Conservation (phyloP, 2,329 filamentous ascomycete species). For the Amylocarpus encephaloides region DNA sequence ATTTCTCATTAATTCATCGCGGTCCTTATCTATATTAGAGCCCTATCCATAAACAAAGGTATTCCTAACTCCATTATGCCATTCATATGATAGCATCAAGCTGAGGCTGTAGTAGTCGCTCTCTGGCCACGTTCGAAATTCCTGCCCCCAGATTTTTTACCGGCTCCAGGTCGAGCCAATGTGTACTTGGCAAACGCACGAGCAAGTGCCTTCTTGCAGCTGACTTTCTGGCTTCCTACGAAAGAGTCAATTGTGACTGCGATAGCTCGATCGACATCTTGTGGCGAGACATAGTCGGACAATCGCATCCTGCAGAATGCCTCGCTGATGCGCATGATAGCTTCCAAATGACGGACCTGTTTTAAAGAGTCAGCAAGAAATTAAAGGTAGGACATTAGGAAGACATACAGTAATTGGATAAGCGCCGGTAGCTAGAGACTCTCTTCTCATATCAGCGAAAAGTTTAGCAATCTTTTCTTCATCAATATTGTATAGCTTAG, state of each 20-base stretch:
- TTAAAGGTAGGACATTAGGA: neutral
- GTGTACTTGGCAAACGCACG: constrained; percentile 96
- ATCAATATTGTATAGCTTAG: constrained; percentile 95
- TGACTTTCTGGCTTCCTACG: constrained; percentile 92
- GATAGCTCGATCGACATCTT: constrained; percentile 95
- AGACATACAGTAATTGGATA: constrained; percentile 91
- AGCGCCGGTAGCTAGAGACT: constrained; percentile 86
- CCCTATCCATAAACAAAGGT: constrained; percentile 15
- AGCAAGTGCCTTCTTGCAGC: constrained; percentile 92
- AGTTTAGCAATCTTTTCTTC: constrained; percentile 92
- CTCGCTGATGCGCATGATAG: constrained; percentile 92
- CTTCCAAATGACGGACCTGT: constrained; percentile 93
- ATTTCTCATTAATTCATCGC: constrained; percentile 22
- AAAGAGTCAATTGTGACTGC: constrained; percentile 95
- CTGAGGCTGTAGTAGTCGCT: constrained; percentile 22
- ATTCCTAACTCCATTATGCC: constrained; percentile 18
- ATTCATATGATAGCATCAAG: constrained; percentile 11
- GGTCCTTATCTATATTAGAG: constrained; percentile 12
- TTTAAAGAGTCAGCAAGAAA: constrained; percentile 9
- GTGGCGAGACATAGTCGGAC: constrained; percentile 85
- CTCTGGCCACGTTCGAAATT: constrained; percentile 20
- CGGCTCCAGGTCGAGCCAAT: constrained; percentile 35
- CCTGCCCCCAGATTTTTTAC: constrained; percentile 24
- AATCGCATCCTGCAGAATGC: constrained; percentile 96
- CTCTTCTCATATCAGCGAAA: constrained; percentile 92